Conservation (phyloP, 805 yeast genomes). For the Cyberlindnera subsufficiens region DNA sequence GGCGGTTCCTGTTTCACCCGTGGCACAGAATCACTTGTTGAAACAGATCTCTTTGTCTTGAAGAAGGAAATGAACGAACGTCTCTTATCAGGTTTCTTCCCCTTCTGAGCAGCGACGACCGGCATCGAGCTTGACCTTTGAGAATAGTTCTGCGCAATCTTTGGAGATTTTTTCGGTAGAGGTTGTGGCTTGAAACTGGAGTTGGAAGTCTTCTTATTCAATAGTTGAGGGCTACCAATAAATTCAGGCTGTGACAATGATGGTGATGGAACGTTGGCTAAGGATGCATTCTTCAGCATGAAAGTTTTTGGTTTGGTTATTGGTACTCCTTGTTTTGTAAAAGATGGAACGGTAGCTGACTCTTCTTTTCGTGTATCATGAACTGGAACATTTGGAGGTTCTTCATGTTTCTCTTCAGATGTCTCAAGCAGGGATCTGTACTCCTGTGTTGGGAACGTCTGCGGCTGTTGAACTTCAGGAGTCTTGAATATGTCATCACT, state of each 20-base stretch:
- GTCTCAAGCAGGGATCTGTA: slow-evolving; percentile 10
- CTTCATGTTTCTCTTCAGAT: not conserved
- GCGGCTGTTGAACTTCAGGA: slow-evolving; percentile 18
- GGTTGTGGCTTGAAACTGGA: slow-evolving; percentile 4
- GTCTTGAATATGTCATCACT: slow-evolving; percentile 21
- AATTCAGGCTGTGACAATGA: not conserved
- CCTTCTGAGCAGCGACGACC: slow-evolving; percentile 3
- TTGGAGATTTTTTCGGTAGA: slow-evolving; percentile 8
- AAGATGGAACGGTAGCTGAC: too few relatives aligned
- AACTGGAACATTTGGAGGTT: not conserved
- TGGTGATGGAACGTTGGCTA: not conserved
- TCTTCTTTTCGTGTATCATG: too few relatives aligned
- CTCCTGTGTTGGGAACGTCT: slow-evolving; percentile 13
- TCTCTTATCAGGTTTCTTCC: slow-evolving; percentile 14
- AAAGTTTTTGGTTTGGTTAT: too few relatives aligned
- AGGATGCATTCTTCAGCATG: not conserved
- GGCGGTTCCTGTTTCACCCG: not conserved
- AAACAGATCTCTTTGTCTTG: slow-evolving; percentile 16
- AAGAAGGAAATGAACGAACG: slow-evolving; percentile 20
- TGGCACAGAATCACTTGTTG: slow-evolving; percentile 8
- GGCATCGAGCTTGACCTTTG: slow-evolving; percentile 23
- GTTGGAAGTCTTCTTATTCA: not conserved
- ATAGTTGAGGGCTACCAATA: not conserved
- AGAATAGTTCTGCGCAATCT: slow-evolving; percentile 10
- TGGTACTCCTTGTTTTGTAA: too few relatives aligned